These are phyloP conservation scores for Zelonia costaricensis DNA, from an alignment of 208 protist species.

Conservation along the genomic window DNA sequence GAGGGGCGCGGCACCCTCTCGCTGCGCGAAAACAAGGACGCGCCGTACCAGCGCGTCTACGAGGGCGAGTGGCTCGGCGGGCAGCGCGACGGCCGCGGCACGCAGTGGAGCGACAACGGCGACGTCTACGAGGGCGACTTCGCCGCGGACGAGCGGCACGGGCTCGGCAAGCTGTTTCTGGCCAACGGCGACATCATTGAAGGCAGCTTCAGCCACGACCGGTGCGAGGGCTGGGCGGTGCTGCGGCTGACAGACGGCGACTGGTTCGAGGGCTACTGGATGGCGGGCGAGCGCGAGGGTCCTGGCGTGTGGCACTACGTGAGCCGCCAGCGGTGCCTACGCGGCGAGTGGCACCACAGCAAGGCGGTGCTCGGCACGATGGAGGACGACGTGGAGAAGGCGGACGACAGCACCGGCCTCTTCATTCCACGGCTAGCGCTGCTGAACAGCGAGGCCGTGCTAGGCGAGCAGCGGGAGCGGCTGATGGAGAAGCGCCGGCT, in stretches of 20 bases:
- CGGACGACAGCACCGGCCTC: constrained; percentile 36
- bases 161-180: constrained; percentile 78
- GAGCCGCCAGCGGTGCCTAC: constrained; percentile 62
- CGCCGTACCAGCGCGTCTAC: constrained; percentile 81
- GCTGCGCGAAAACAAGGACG: constrained; percentile 47
- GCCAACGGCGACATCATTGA: constrained; percentile 83
- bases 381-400: constrained; percentile 77
- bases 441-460: constrained; percentile 61
- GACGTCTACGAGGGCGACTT: constrained; percentile 92
- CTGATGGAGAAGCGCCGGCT: constrained; percentile 60
- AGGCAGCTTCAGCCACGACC: constrained; percentile 71
- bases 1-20: constrained; percentile 88
- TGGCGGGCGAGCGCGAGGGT: constrained; percentile 76
- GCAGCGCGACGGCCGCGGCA: constrained; percentile 82
- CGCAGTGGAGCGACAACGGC: constrained; percentile 77
- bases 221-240: constrained; percentile 78
- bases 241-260: constrained; percentile 63
- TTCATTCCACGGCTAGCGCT: constrained; percentile 85
- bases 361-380: constrained; percentile 75
- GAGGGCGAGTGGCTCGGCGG: constrained; percentile 83
- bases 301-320: constrained; percentile 89
- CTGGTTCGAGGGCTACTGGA: constrained; percentile 91
- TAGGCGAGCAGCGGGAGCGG: constrained; percentile 60
- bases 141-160: constrained; percentile 57
- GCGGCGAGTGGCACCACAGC: constrained; percentile 86